Percentiles rank a stretch among this genome's conserved stretches.
Conservation (phyloP, 805 yeast genomes). For the Kuraishia ogatae region DNA sequence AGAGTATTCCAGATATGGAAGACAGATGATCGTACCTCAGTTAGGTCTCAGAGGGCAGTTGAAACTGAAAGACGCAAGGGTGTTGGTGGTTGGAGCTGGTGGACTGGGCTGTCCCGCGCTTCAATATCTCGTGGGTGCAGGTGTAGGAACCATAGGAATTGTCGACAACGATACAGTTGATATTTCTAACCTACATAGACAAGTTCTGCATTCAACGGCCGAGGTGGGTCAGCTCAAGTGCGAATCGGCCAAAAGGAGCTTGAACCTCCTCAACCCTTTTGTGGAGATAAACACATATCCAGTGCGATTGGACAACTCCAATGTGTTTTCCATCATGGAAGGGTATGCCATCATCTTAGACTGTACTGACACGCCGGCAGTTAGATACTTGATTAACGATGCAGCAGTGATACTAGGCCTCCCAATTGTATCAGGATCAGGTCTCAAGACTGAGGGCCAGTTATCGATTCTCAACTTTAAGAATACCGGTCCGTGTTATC, state of each 20-base stretch:
- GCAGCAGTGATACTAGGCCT: conserved; percentile 59
- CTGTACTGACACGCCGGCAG: conserved; percentile 89
- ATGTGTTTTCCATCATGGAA: conserved; percentile 56
- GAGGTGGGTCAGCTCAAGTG: conserved; percentile 66
- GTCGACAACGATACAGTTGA: conserved; percentile 86
- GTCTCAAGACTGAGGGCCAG: conserved; percentile 88
- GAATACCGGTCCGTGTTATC: conserved; percentile 77
- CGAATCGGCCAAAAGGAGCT: conserved; percentile 60
- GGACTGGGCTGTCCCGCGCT: conserved; percentile 94
- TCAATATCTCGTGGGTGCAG: conserved; percentile 78
- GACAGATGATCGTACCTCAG: conserved; percentile 91
- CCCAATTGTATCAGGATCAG: conserved; percentile 87
- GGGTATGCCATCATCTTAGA: conserved; percentile 74
- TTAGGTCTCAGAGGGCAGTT: conserved; percentile 56
- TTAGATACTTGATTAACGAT: conserved; percentile 83
- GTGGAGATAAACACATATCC: conserved; percentile 48
- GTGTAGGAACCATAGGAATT: conserved; percentile 78
- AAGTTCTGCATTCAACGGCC: conserved; percentile 65
- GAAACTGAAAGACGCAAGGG: conserved; percentile 43
- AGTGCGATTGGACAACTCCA: conserved; percentile 37
- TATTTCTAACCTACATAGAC: conserved; percentile 80
- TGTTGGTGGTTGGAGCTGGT: conserved; percentile 90
- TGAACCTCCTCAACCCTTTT: conserved; percentile 56
- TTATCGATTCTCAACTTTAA: conserved; percentile 63
- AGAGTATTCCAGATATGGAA: conserved; percentile 80